Base-by-base conservation (phyloP, 1,284 basidiomycete species). In the Cystobasidium sp. region DNA sequence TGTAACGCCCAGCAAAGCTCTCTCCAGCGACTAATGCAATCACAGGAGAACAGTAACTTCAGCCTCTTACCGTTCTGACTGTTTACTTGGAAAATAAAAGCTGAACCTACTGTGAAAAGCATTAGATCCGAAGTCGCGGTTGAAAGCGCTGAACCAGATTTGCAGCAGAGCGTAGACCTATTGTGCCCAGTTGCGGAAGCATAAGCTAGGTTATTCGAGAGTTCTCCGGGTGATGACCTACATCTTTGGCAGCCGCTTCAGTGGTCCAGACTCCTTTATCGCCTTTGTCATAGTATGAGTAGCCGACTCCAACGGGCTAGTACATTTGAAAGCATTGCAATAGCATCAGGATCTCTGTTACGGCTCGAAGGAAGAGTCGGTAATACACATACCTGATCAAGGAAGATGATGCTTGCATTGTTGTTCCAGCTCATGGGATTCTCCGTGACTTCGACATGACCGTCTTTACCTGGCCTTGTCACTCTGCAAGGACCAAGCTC, bases 401-500 rank as follows among this genome's bases (percentile, higher is more conserved):
- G 76, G 74, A 81, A 80, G 75, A 81, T 79, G 61, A 79, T 56
- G 14, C 77, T 77, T 0, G 79, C 78, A 68, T 80, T 79, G 49
- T 81, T 78, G 77, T 83, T 85, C 85, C 84, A 84, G 7, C 46
- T 51, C 20, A 65, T 56, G 2, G 79, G 77, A 49, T 77, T 75
- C 16, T 75, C 59, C 0, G 71, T 74, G 8, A 75, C 52, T 39
- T 56, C 61, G 39, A 69, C 46, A 18, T 56, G 49, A 37, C 68
- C 74, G 37, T 46, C 44, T 22, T 47, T 58, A 46, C 62, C 53
- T 5, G 73, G 22, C 16, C 53, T 31, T 61, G 68, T 72, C 0
- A 82, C 75, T 20, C 73, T 76, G 56, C 80, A 83, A 2, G 81
- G 80, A 22, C 85, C 85, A 0, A 86, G 81, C 77, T 87, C 86